phyloP scores from a whole-genome alignment of 2,329 filamentous ascomycete species.

The Aulographum hederae region DNA sequence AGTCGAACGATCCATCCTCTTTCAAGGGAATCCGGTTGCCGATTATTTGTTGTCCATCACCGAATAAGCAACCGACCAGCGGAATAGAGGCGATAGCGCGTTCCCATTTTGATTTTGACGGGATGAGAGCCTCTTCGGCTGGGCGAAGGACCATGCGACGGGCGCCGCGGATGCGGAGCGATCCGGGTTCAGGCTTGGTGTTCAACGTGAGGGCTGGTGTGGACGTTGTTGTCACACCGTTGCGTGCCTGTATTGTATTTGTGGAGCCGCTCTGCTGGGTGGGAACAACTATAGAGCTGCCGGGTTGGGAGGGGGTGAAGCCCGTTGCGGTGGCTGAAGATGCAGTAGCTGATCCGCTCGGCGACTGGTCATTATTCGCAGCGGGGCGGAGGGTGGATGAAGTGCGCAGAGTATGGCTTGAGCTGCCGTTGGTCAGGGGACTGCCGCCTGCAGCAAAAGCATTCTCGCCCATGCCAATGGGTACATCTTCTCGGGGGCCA shows the following conservation, averaged over 20 bases:
- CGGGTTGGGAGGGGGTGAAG: conserved; percentile 3
- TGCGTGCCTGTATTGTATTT: conserved; percentile 3
- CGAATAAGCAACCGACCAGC: conserved; percentile 27
- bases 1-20: conserved; percentile 63
- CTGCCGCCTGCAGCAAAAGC: conserved; percentile 14
- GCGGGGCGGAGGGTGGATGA: too few species aligned
- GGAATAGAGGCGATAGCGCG: conserved; percentile 27
- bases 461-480: conserved; percentile 19
- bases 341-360: conserved; percentile 17
- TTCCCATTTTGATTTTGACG: conserved; percentile 21
- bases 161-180: conserved; percentile 16
- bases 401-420: not conserved
- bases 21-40: conserved; percentile 56
- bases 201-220: conserved; percentile 13
- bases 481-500: conserved; percentile 20
- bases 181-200: conserved; percentile 1
- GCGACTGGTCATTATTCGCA: conserved; percentile 11
- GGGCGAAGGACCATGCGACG: conserved; percentile 22
- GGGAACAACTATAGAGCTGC: conserved; percentile 7
- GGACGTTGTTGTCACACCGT: conserved; percentile 8
- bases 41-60: conserved; percentile 40
- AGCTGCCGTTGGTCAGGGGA: conserved; percentile 7
- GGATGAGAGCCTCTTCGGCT: conserved; percentile 27
- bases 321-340: conserved; percentile 22
- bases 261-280: too few species aligned